phyloP scores from a whole-genome alignment of 176 grass and related monocot species.

The Microstegium vimineum region DNA sequence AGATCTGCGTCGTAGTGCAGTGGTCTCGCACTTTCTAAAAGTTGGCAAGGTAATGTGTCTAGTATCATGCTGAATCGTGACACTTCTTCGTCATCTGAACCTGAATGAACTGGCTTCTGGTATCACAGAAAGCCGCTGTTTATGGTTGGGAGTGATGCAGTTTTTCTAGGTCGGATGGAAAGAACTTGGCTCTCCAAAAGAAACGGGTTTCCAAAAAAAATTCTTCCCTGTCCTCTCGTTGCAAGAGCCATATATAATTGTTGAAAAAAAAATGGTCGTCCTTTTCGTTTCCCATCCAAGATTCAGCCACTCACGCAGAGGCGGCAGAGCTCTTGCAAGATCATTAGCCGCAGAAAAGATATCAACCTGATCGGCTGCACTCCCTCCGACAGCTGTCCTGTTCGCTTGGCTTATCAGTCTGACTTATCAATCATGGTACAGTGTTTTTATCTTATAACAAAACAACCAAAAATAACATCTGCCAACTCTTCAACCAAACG shows the following conservation, averaged over 20 bases:
- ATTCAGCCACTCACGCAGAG: neutral
- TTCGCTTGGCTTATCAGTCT: too few species aligned
- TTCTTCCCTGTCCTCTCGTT: slow-evolving; percentile 29
- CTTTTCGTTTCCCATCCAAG: neutral
- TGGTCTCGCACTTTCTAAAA: neutral
- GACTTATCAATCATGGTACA: too few species aligned
- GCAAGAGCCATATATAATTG: slow-evolving; percentile 17
- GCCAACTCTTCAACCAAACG: too few species aligned
- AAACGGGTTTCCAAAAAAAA: slow-evolving; percentile 7
- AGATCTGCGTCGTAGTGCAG: neutral
- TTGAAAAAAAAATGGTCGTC: neutral
- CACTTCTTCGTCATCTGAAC: neutral
- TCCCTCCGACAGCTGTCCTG: too few species aligned
- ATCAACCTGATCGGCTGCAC: neutral
- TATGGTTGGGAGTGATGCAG: neutral
- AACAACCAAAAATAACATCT: too few species aligned
- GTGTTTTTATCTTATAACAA: too few species aligned
- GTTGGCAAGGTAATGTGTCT: neutral
- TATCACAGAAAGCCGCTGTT: slow-evolving; percentile 23
- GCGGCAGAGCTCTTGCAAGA: neutral
- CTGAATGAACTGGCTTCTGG: slow-evolving; percentile 33
- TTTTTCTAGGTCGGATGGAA: neutral
- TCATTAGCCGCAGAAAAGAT: neutral
- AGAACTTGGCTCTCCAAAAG: neutral
- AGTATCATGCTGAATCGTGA: slow-evolving; percentile 1